A percentile compares a stretch with the other conserved stretches of the same genome.
Evolutionary conservation across 805 yeast genomes (phyloP).

Genomic region (Babjeviella inositovora): DNA sequence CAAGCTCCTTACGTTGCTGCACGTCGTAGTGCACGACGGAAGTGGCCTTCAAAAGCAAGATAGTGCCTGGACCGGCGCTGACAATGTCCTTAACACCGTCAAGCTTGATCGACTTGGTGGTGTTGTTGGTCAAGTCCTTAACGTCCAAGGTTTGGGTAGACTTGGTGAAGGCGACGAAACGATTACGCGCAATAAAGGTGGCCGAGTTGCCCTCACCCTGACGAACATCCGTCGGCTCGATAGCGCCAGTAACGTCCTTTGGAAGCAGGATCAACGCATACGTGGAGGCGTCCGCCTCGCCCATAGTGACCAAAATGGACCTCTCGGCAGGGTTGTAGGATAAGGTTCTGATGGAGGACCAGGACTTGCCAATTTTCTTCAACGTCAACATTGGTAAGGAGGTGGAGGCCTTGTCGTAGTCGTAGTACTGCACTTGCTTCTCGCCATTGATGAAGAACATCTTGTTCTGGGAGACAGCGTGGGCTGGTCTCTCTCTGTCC

Average conservation of each 20-base stretch:
- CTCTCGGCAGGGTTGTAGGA: conserved; percentile 90
- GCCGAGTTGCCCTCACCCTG: conserved; percentile 80
- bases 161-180: conserved; percentile 73
- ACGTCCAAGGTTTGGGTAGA: conserved; percentile 56
- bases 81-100: conserved; percentile 63
- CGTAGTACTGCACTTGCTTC: conserved; percentile 73
- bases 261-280: conserved; percentile 72
- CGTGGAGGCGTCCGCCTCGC: conserved; percentile 46
- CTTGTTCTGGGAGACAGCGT: conserved; percentile 52
- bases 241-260: conserved; percentile 81
- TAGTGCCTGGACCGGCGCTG: conserved; percentile 69
- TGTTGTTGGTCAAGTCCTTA: conserved; percentile 66
- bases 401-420: conserved; percentile 43
- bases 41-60: conserved; percentile 57
- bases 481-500: conserved; percentile 96
- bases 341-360: conserved; percentile 73
- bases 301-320: conserved; percentile 69
- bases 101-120: conserved; percentile 67
- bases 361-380: conserved; percentile 70
- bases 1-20: conserved; percentile 73
- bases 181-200: conserved; percentile 82
- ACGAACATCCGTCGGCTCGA: conserved; percentile 71
- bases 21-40: conserved; percentile 78
- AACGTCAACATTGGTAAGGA: conserved; percentile 71
- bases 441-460: conserved; percentile 68